Conservation (phyloP, 148 eudicot species). For the Diospyros kaki region DNA sequence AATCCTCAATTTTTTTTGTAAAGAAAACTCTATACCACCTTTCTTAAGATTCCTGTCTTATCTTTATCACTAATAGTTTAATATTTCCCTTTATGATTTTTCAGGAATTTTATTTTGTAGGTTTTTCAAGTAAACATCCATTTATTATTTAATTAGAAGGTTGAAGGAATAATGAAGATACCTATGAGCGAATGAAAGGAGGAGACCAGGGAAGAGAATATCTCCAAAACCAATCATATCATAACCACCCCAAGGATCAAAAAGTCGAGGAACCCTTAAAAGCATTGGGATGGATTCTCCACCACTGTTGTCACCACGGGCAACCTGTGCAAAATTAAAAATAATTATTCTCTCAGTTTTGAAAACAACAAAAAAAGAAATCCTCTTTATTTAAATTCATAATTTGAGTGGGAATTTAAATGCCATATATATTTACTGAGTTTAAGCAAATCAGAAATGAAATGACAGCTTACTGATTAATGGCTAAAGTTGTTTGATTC, state of each 20-base stretch:
- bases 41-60: neutral
- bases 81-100: neutral
- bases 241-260: conserved; percentile 79
- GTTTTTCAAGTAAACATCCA: neutral
- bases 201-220: conserved; percentile 89
- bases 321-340: conserved; percentile 50
- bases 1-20: neutral
- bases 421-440: neutral
- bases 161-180: conserved; percentile 14
- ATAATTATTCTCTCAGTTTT: neutral
- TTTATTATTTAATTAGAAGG: neutral
- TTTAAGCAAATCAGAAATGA: neutral
- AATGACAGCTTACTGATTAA: neutral
- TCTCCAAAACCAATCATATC: conserved; percentile 96
- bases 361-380: neutral
- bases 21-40: neutral
- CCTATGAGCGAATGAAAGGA: conserved; percentile 64
- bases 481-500: neutral
- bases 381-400: neutral
- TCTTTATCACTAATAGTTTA: neutral
- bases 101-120: neutral
- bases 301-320: conserved; percentile 68
- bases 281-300: conserved; percentile 96
- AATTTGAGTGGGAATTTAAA: no score
- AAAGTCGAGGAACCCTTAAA: conserved; percentile 64